Evolutionary conservation across 2,329 filamentous ascomycete genomes (phyloP), one percentile per base, ranked within the genome.

Genomic region (Neoscytalidium dimidiatum): DNA sequence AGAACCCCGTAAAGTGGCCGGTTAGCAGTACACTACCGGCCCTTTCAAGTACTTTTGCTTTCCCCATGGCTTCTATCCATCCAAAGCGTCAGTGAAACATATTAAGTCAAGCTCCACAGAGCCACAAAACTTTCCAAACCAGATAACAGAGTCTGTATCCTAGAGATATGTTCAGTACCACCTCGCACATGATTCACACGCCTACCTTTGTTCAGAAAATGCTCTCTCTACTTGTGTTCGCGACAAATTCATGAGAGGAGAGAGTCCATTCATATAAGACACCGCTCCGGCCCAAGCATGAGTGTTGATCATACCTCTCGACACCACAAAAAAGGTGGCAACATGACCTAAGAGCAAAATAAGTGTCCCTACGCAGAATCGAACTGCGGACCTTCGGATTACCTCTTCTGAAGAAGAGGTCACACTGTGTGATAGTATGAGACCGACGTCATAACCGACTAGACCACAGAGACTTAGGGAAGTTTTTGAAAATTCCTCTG

Each of bases 381-480:
- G 65, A 67, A 66, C 65, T 62, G 41, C 48, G 41, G 63, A 63
- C 63, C 64, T 66, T 63, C 49, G 64, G 65, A 66, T 61, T 26
- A 14, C 53, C 21, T 63, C 35, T 35, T 44, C 49, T 64, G 26
- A 5, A n/a, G 61, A 35, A 44, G 48, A 53, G 29, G 51, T 64
- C 61, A 64, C 28, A 64, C 26, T 52, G 8, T 52, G 17, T 9
- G 11, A 21, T 4, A 46, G 33, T 64, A 64, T 64, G 61, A 67
- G 65, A 67, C 65, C 64, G 64, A 66, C 65, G 65, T 67, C 51
- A 67, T 67, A 53, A 67, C 65, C 65, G 49, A 67, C 65, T 67
- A 67, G 51, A 67, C 65, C 65, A 67, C 49, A 57, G 43, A 66
- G 64, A 44, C 63, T 62, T 17, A 13, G 13, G 19, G 28, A n/a